phyloP scores from a whole-genome alignment of 371 early-diverging fungal species.

The Mortierella sp. region DNA sequence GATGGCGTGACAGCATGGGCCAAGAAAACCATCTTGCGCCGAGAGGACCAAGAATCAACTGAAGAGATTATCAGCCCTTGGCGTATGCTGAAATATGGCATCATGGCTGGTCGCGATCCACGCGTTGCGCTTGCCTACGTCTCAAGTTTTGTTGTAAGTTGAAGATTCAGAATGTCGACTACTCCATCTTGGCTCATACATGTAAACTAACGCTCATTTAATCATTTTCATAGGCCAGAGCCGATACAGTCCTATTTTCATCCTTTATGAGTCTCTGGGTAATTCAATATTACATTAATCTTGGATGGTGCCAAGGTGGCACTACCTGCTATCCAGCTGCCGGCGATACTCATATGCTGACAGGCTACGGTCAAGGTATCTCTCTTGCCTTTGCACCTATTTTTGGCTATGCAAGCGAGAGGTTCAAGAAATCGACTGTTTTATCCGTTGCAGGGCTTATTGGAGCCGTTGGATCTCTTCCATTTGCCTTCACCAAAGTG shows the following conservation, averaged over 20 bases:
- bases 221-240: slow-evolving; percentile 66
- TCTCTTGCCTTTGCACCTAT: slow-evolving; percentile 79
- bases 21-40: slow-evolving; percentile 6
- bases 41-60: neutral
- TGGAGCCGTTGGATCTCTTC: slow-evolving; percentile 71
- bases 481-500: slow-evolving; percentile 65
- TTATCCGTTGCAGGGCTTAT: slow-evolving; percentile 67
- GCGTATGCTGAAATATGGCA: slow-evolving; percentile 56
- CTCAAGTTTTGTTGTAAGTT: slow-evolving; percentile 69
- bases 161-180: neutral
- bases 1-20: slow-evolving; percentile 7
- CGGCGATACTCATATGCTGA: slow-evolving; percentile 68
- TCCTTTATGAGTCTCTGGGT: slow-evolving; percentile 85
- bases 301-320: slow-evolving; percentile 61
- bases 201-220: neutral
- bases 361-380: slow-evolving; percentile 79
- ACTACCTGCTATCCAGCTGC: slow-evolving; percentile 59
- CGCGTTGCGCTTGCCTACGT: slow-evolving; percentile 71
- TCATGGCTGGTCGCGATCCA: slow-evolving; percentile 68
- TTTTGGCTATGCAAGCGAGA: slow-evolving; percentile 66
- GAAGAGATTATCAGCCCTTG: slow-evolving; percentile 16
- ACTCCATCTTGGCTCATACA: no score
- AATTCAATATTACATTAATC: slow-evolving; percentile 68
- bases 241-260: slow-evolving; percentile 81
- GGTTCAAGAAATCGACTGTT: slow-evolving; percentile 62